Conservation (phyloP, 306 rosid species). For the Quercus ilex region DNA sequence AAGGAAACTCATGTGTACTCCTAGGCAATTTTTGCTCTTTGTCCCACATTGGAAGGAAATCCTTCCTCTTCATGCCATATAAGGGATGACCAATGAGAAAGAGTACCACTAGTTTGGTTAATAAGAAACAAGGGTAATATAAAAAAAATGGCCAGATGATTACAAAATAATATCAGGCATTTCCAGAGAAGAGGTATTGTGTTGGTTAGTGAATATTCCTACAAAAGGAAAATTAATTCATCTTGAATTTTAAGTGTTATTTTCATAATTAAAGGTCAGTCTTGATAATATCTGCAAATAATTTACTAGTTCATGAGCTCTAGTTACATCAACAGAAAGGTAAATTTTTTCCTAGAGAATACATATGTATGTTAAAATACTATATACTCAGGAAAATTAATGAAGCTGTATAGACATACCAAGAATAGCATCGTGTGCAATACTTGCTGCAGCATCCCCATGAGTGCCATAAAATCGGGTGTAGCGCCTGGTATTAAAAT, state of each 20-base stretch:
- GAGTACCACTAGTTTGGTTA: too few species aligned
- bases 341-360: neutral
- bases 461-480: slow-evolving; percentile 76
- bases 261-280: neutral
- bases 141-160: neutral
- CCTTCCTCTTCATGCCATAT: too few species aligned
- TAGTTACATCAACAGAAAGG: neutral
- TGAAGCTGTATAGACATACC: slow-evolving; percentile 30
- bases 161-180: neutral
- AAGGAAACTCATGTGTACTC: too few species aligned
- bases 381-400: slow-evolving; percentile 15
- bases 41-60: too few species aligned
- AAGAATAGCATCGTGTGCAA: slow-evolving; percentile 85
- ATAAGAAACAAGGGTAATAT: too few species aligned
- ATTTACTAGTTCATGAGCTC: neutral
- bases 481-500: slow-evolving; percentile 69
- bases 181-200: neutral
- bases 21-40: too few species aligned
- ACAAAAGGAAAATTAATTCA: neutral
- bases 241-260: neutral
- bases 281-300: neutral
- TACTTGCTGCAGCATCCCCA: slow-evolving; percentile 80
- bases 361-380: neutral
- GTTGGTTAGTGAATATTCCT: neutral
- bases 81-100: too few species aligned